Percentiles rank a stretch among this genome's conserved stretches.
Evolutionary conservation across 148 eudicot species (phyloP).

Genomic region (Talinum fruticosum): DNA sequence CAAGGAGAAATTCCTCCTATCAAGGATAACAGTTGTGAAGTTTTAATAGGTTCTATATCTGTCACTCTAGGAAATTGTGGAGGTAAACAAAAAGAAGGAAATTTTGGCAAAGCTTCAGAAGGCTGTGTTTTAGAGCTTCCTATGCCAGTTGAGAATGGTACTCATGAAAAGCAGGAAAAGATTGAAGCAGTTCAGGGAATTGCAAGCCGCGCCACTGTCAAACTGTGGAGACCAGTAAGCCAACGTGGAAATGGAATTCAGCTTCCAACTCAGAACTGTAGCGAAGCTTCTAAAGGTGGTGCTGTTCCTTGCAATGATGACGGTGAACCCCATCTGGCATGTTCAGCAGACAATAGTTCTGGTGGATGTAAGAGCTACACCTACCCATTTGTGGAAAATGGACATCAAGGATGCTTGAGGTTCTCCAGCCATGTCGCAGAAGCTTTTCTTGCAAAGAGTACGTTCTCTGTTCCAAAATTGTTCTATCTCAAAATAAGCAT

Average conservation of each 20-base stretch:
- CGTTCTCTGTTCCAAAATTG: slow-evolving; percentile 19
- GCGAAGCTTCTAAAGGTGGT: slow-evolving; percentile 30
- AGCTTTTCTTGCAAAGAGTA: slow-evolving; percentile 81
- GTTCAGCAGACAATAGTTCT: slow-evolving; percentile 20
- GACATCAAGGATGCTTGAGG: slow-evolving; percentile 24
- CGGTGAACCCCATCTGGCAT: slow-evolving; percentile 26
- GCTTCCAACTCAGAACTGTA: slow-evolving; percentile 27
- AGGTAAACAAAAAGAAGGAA: slow-evolving; percentile 28
- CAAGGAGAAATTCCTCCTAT: slow-evolving; percentile 30
- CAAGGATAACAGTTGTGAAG: slow-evolving; percentile 42
- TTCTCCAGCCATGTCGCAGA: slow-evolving; percentile 55
- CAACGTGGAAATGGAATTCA: slow-evolving; percentile 30
- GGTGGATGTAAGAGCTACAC: slow-evolving; percentile 17
- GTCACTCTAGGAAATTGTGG: slow-evolving; percentile 42
- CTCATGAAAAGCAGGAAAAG: slow-evolving; percentile 35
- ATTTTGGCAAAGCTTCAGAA: slow-evolving; percentile 16
- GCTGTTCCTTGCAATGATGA: slow-evolving; percentile 18
- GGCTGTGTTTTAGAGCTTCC: slow-evolving; percentile 20
- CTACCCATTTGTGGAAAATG: slow-evolving; percentile 20
- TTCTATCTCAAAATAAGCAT: neutral
- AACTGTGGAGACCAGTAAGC: slow-evolving; percentile 54
- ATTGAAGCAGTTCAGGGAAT: slow-evolving; percentile 30
- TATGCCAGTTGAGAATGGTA: slow-evolving; percentile 27
- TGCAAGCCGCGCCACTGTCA: slow-evolving; percentile 34
- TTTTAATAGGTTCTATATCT: slow-evolving; percentile 84